These are phyloP conservation scores for Balamuthia mandrillaris DNA, from an alignment of 208 protist genomes.

Conservation along the genomic window DNA sequence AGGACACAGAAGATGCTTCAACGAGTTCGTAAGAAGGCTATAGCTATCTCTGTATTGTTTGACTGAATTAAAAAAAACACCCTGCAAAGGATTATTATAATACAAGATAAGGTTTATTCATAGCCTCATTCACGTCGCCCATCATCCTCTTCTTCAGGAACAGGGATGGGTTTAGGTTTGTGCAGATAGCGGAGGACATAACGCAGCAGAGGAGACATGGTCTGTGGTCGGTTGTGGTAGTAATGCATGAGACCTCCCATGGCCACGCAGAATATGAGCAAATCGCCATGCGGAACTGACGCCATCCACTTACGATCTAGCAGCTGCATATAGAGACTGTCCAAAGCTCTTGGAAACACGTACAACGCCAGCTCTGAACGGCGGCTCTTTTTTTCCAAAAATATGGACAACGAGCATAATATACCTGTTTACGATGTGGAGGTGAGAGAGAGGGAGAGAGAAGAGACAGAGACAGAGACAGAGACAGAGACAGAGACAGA, in stretches of 20 bases:
- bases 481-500: slow-evolving; percentile 14
- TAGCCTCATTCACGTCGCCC: too few relatives aligned
- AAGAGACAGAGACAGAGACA: neutral
- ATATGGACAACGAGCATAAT: neutral
- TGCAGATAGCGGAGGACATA: too few relatives aligned
- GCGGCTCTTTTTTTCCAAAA: neutral
- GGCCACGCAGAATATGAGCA: neutral
- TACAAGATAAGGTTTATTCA: too few relatives aligned
- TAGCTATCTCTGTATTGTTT: too few relatives aligned
- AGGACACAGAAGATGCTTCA: too few relatives aligned
- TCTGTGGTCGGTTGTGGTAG: neutral
- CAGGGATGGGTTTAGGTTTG: too few relatives aligned
- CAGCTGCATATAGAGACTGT: neutral
- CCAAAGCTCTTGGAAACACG: neutral
- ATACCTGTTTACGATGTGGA: too few relatives aligned
- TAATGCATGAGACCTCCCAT: neutral
- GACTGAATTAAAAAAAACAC: too few relatives aligned
- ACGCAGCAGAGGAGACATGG: neutral
- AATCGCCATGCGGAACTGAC: neutral
- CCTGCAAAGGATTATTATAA: too few relatives aligned
- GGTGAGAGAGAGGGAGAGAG: neutral
- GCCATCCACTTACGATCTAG: neutral
- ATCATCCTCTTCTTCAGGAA: too few relatives aligned
- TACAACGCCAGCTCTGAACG: neutral
- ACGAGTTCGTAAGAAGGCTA: too few relatives aligned